Conservation (phyloP, 2,329 filamentous ascomycete species). For the Phaeomoniella chlamydospora region DNA sequence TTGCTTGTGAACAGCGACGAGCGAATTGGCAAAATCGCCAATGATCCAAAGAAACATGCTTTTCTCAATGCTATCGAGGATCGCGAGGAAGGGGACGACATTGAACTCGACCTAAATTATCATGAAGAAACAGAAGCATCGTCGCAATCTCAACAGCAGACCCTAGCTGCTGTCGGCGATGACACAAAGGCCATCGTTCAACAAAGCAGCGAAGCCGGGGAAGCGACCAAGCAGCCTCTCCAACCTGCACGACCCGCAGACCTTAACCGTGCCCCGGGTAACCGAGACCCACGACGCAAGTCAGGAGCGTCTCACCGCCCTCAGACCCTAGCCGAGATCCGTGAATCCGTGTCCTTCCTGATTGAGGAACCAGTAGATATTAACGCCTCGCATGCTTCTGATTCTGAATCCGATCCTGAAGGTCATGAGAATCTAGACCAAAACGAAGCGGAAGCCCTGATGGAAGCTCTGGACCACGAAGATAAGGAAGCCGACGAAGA, state of each 20-base stretch:
- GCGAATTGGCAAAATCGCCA: constrained; percentile 76
- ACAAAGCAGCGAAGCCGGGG: constrained; percentile 11
- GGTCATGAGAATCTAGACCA: constrained; percentile 25
- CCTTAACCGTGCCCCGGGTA: constrained; percentile 40
- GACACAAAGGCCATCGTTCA: constrained; percentile 12
- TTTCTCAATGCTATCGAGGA: constrained; percentile 88
- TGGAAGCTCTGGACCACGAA: constrained; percentile 39
- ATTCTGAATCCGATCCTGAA: constrained; percentile 22
- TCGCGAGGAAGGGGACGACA: constrained; percentile 51
- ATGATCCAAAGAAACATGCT: constrained; percentile 76
- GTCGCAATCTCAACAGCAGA: constrained; percentile 29
- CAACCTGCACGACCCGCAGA: constrained; percentile 24
- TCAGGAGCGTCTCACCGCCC: constrained; percentile 50
- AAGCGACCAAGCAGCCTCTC: constrained; percentile 26
- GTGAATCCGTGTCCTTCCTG: constrained; percentile 68
- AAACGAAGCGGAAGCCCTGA: constrained; percentile 33
- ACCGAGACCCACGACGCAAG: constrained; percentile 37
- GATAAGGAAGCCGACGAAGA: constrained; percentile 36
- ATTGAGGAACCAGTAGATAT: constrained; percentile 54
- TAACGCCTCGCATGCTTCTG: constrained; percentile 22
- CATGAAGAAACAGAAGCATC: constrained; percentile 13
- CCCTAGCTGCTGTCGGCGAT: constrained; percentile 8
- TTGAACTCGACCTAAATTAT: constrained; percentile 35
- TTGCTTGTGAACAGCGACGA: constrained; percentile 60
- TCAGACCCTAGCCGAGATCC: constrained; percentile 62